A percentile compares a stretch with the other conserved stretches of the same genome.
These are phyloP conservation scores for Xylaria sp. DNA, from an alignment of 2,329 filamentous ascomycete genomes.

Conservation along the genomic window DNA sequence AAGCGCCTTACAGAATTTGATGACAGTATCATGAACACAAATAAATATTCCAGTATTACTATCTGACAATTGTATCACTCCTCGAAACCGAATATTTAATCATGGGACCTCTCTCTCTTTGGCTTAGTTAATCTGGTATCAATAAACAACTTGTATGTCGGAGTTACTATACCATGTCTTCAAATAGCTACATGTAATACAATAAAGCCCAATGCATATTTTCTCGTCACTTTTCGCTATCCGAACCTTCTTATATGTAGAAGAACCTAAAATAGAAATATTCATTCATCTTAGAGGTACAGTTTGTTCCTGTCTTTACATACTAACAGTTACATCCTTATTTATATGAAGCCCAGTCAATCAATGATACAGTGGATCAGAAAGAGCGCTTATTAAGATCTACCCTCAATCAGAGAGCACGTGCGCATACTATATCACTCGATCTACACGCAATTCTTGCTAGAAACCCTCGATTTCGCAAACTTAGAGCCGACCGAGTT, in stretches of 20 bases:
- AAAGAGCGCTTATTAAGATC: background rate
- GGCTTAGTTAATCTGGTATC: background rate
- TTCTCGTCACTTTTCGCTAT: background rate
- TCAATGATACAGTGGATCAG: background rate
- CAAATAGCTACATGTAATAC: background rate
- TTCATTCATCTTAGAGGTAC: too few relatives aligned
- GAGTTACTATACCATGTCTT: background rate
- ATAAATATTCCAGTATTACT: background rate
- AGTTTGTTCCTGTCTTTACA: too few relatives aligned
- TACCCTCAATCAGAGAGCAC: background rate
- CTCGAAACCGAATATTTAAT: background rate
- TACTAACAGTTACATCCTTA: too few relatives aligned
- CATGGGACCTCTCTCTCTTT: background rate
- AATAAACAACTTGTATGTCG: too few relatives aligned
- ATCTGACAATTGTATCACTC: background rate
- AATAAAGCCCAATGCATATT: background rate
- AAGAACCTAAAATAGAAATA: too few relatives aligned
- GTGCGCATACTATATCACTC: background rate
- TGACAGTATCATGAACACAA: constrained; percentile 22
- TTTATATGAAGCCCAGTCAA: background rate
- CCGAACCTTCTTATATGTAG: too few relatives aligned
- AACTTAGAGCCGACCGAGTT: background rate
- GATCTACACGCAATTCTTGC: background rate
- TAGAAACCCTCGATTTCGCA: background rate
- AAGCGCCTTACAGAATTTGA: background rate